A percentile compares a stretch with the other conserved stretches of the same genome.
Conservation (phyloP, 495 filamentous ascomycete genomes). For the Rusavskia elegans region DNA sequence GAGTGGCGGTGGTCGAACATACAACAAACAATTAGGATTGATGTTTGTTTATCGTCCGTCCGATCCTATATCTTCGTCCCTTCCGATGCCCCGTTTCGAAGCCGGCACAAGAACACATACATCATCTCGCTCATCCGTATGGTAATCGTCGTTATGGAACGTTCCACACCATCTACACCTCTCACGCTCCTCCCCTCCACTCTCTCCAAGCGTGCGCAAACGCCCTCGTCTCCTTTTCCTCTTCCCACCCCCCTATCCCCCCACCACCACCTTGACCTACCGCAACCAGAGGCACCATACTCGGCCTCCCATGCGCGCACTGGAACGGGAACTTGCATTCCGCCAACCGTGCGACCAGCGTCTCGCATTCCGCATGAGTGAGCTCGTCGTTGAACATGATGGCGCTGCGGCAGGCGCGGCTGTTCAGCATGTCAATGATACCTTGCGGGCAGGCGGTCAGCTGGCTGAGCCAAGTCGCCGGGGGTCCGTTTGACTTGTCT, state of each 20-base stretch:
- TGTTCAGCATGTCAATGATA: slow-evolving; percentile 79
- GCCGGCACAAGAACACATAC: no score
- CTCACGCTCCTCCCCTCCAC: not conserved
- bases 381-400: slow-evolving; percentile 95
- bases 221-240: not conserved
- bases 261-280: slow-evolving; percentile 17
- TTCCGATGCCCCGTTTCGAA: no score
- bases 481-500: no score
- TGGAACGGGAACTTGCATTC: slow-evolving; percentile 76
- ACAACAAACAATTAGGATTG: no score
- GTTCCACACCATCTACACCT: not conserved
- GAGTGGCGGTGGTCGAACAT: no score
- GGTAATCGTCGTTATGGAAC: no score
- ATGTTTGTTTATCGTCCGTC: no score
- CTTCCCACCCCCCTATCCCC: not conserved
- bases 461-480: slow-evolving; percentile 3
- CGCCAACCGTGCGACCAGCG: slow-evolving; percentile 44
- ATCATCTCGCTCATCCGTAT: no score
- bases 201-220: slow-evolving; percentile 7
- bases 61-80: no score
- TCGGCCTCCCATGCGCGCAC: slow-evolving; percentile 75
- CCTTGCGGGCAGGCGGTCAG: slow-evolving; percentile 56
- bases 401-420: slow-evolving; percentile 73
- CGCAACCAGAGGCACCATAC: slow-evolving; percentile 58
- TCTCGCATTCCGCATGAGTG: slow-evolving; percentile 44